These are phyloP conservation scores for Kluyveromyces marxianus DNA, from an alignment of 1,139 yeast species.

Conservation along the genomic window DNA sequence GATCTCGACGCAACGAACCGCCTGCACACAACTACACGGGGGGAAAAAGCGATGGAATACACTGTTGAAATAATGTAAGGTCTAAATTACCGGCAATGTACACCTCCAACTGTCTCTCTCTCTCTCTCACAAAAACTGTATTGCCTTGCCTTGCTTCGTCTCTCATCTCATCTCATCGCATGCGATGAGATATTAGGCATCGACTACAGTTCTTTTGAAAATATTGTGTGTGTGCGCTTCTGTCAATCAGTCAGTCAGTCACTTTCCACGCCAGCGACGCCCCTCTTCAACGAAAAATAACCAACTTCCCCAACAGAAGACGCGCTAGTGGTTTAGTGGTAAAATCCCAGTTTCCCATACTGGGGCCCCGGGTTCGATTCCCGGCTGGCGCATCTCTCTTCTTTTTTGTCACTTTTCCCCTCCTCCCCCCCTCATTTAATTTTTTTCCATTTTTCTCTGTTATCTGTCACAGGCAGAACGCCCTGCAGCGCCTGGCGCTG, in stretches of 20 bases:
- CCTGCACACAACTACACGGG: background rate
- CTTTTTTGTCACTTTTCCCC: background rate
- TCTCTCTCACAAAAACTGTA: background rate
- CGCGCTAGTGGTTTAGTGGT: conserved; percentile 15
- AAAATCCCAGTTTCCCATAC: conserved; percentile 15
- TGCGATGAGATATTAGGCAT: too few relatives aligned
- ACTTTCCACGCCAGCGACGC: too few relatives aligned
- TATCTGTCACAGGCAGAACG: background rate
- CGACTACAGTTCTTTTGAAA: too few relatives aligned
- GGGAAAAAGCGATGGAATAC: background rate
- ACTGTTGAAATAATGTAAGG: background rate
- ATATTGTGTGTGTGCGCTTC: too few relatives aligned
- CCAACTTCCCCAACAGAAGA: background rate
- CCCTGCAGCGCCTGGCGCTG: background rate
- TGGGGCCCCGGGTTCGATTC: conserved; percentile 16
- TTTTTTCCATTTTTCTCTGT: background rate
- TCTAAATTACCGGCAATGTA: background rate
- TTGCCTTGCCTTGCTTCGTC: background rate
- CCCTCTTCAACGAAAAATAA: background rate
- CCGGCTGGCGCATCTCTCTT: conserved; percentile 12
- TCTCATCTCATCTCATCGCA: conserved; percentile 3
- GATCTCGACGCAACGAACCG: background rate
- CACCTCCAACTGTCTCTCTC: background rate
- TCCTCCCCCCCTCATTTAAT: too few relatives aligned
- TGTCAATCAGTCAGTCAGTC: too few relatives aligned